Evolutionary conservation across 768 basidiomycete genomes (phyloP), one percentile per base, ranked within the genome.

Genomic region (Lentinula boryana): DNA sequence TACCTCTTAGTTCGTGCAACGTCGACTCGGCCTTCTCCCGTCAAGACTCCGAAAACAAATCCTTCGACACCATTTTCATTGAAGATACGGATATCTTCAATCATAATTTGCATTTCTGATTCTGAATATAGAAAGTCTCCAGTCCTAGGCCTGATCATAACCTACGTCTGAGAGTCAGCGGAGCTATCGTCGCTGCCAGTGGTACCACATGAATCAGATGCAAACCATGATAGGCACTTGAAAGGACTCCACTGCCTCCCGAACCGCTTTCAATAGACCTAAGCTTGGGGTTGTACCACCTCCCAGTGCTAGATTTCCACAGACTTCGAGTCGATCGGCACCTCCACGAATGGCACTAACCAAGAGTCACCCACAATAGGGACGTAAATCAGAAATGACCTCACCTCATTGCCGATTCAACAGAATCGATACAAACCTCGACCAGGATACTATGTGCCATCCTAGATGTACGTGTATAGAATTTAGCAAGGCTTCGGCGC

Each of bases 281-380:
- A 89, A 63, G 62, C 84, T 88, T 4, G 93, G 92, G 0, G 93
- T 94, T 16, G 85, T 89, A 8, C 93, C 93, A 21, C 93, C 93
- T 23, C 91, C 93, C 31, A 82, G 65, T 3, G 79, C 83, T 18
- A 92, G 75, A 68, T 87, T 88, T 5, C 76, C 81, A 66, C 90
- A 93, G 12, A 93, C 70, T 68, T 92, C 89, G n/a, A 93, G 79
- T 63, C 89, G 81, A 70, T 91, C 78, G 51, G 89, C 88, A 9
- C 89, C 89, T 36, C 83, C 89, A 43, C 74, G 69, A n/a, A 83
- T 75, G 41, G 93, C 88, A 69, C 91, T 92, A 57, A 18, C 23
- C 21, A 31, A 13, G 3, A 31, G 58, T 58, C 62, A 53, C 33
- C 40, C 56, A 48, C 18, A 36, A 48, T 52, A 56, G 23, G n/a